Percentiles rank a stretch among this genome's conserved stretches.
These are phyloP conservation scores for Backusella macrospora DNA, from an alignment of 192 early-diverging fungal genomes.

Conservation along the genomic window DNA sequence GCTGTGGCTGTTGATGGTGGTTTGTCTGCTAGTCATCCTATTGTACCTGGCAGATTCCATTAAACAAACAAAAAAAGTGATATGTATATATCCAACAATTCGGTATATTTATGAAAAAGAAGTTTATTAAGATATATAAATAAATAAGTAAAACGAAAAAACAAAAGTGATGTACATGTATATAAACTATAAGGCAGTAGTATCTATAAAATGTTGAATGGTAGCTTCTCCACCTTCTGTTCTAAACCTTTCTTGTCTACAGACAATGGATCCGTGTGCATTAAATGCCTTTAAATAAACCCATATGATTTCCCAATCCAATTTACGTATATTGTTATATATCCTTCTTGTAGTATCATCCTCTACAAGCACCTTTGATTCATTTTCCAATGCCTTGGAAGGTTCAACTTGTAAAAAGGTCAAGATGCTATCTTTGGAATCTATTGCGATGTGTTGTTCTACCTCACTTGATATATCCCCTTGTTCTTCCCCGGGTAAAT, in stretches of 20 bases:
- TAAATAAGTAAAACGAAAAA: neutral
- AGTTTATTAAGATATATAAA: neutral
- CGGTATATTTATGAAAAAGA: neutral
- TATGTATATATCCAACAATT: neutral
- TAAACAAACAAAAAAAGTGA: constrained; percentile 11
- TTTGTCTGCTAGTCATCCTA: constrained; percentile 38
- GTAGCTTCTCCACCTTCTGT: constrained; percentile 41
- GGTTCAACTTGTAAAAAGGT: neutral
- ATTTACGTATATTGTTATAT: constrained; percentile 39
- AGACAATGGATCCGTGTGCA: constrained; percentile 56
- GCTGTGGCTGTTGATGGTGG: constrained; percentile 51
- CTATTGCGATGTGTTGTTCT: neutral
- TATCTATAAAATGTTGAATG: constrained; percentile 57
- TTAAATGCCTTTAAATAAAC: constrained; percentile 51
- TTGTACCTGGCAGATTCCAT: constrained; percentile 35
- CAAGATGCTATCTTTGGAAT: neutral
- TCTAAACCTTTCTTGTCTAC: constrained; percentile 45
- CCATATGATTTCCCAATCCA: constrained; percentile 50
- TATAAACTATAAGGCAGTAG: neutral
- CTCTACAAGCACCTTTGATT: neutral
- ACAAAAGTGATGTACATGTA: neutral
- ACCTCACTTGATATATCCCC: neutral
- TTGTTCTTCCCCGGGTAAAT: neutral
- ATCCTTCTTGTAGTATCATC: constrained; percentile 19
- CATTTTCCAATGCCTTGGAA: neutral